Base-by-base conservation (phyloP, 352 stramenopile genomes). In the Phytopythium aichiense region DNA sequence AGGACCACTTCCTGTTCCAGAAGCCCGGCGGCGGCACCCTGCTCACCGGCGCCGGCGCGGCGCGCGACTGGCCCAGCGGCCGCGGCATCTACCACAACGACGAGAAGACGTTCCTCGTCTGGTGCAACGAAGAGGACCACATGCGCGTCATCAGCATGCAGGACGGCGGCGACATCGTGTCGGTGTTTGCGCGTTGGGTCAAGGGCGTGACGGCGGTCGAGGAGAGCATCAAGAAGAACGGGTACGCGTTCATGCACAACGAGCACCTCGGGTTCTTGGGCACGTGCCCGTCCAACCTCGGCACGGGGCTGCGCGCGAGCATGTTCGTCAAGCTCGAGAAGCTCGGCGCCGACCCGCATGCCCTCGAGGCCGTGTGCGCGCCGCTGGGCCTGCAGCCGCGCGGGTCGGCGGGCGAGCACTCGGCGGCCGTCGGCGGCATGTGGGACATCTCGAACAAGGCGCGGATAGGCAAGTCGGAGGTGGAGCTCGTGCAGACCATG, bases 391-490 rank as follows among this genome's bases (percentile, higher is more conserved):
- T 95, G 20, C 87, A 96, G 69, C 77, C 88, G 31, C 82, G 88
- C 49, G 89, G 88, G 30, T 90, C 82, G 22, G 79, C 81, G 30
- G 89, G 89, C 38, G 87, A 97, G 63, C 89, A 95, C 69, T 94
- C 79, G 38, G 86, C 84, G 18, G 77, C 84, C 22, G 65, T 81
- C 4, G 89, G 86, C 23, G 89, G 92, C 42, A 91, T 98, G 57
- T 98, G 92, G 73, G 94, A 98, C 59, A 86, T 98, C 62, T 98
- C 91, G 8, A 98, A 98, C 82, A 94, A 96, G 60, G 90, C 96
- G 51, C 77, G 92, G 50, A 89, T 98, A 59, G 94, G 94, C 12
- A 96, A 96, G 61, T 97, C 87, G 43, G 94, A 98, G 68, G 91
- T 98, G 5, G 84, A 98, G 67, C 79, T 98, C 25, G 95, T 98